A percentile compares a stretch with the other conserved stretches of the same genome.
Evolutionary conservation across 2,329 filamentous ascomycete species (phyloP).

Genomic region (Chrysosporium queenslandicum): DNA sequence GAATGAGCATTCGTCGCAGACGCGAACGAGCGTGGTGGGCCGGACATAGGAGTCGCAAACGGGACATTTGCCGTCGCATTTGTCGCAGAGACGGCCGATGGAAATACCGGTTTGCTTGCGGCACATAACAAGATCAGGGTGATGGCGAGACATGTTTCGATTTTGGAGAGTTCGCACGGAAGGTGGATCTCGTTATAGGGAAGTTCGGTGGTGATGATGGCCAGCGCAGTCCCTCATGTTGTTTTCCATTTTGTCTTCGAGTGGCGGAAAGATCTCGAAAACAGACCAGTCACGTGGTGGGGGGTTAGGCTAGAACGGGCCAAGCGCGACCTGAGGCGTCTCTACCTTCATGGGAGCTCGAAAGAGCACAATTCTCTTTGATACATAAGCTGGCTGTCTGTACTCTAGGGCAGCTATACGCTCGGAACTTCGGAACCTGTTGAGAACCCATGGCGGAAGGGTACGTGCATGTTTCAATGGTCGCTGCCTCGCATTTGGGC

Average conservation of each 20-base stretch:
- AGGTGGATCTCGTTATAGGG: not conserved
- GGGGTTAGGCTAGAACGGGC: not conserved
- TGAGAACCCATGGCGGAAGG: constrained; percentile 13
- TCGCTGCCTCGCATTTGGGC: not conserved
- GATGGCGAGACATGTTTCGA: constrained; percentile 73
- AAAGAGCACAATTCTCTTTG: too few species aligned
- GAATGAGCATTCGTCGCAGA: constrained; percentile 99
- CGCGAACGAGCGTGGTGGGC: constrained; percentile 90
- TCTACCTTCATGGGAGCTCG: not conserved
- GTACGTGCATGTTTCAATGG: constrained; percentile 5
- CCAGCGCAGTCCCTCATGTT: not conserved
- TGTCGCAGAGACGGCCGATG: constrained; percentile 97
- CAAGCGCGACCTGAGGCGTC: not conserved
- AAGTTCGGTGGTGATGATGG: not conserved
- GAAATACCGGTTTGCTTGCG: constrained; percentile 96
- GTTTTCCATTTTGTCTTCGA: not conserved
- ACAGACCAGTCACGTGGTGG: not conserved
- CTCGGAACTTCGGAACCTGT: not conserved
- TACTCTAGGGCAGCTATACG: not conserved
- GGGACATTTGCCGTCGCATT: constrained; percentile 98
- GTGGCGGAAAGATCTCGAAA: not conserved
- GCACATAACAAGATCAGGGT: constrained; percentile 98
- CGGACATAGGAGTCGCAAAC: constrained; percentile 99
- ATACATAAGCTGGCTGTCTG: too few species aligned
- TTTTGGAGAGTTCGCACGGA: not conserved